A percentile compares a stretch with the other conserved stretches of the same genome.
phyloP scores from a whole-genome alignment of 2,329 filamentous ascomycete species.

The Botrytis elliptica region DNA sequence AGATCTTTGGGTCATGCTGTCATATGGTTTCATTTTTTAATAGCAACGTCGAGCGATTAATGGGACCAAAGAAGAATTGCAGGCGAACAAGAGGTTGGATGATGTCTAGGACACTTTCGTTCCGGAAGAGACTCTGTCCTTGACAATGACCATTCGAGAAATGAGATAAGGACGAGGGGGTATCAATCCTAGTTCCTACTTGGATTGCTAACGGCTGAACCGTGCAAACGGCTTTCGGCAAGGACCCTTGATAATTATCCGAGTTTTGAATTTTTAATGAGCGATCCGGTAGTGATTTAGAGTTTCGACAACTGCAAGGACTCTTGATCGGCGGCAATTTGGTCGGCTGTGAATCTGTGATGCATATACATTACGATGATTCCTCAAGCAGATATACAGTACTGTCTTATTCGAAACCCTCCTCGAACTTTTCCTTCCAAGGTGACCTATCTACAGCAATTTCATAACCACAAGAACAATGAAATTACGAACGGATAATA shows the following conservation, averaged over 20 bases:
- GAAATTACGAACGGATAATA: slow-evolving; percentile 10
- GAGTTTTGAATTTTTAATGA: slow-evolving; percentile 17
- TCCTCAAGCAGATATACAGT: background rate
- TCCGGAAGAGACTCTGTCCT: background rate
- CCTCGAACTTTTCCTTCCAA: background rate
- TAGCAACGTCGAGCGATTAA: background rate
- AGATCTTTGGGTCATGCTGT: background rate
- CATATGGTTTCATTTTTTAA: background rate
- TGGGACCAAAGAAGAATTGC: background rate
- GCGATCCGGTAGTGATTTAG: slow-evolving; percentile 18
- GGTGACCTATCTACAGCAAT: background rate
- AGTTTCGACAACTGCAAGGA: slow-evolving; percentile 14
- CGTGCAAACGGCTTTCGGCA: slow-evolving; percentile 19
- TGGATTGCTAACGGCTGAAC: slow-evolving; percentile 20
- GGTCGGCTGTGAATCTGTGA: background rate
- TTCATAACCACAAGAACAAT: background rate
- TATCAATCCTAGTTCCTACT: background rate
- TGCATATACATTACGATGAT: background rate
- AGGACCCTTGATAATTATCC: slow-evolving; percentile 18
- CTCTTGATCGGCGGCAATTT: slow-evolving; percentile 9
- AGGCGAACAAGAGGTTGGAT: background rate
- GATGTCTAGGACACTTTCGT: background rate
- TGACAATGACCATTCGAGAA: slow-evolving; percentile 4
- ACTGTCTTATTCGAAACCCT: background rate
- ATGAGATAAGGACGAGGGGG: slow-evolving; percentile 7